Base-by-base conservation (phyloP, 257 asterid genomes). In the Striga asiatica region DNA sequence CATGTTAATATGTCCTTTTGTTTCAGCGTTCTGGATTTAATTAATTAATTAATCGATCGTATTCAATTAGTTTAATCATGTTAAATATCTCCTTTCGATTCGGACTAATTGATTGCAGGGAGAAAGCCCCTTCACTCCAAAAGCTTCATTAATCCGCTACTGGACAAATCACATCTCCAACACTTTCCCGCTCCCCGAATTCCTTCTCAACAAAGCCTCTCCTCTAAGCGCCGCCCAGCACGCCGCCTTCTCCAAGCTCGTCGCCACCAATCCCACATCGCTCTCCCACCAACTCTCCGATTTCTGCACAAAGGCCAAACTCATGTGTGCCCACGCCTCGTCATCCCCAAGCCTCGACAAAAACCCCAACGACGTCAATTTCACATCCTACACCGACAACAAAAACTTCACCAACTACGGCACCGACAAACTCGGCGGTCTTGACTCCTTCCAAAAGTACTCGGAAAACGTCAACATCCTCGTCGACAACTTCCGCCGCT, bases 361-460 rank as follows among this genome's bases (percentile, higher is more conserved):
- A 43, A 89, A 85, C 67, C 19, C 16, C 23, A 34, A 34, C 6
- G 54, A 85, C 17, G 88, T 65, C 6, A 70, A 78, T 34, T 85
- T 85, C 58, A 68, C 61, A 22, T 1, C 48, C 6, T 85, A 85
- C 49, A 0, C n/a, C 21, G 0, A 8, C 1, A 12, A 14, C 49
- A 58, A 52, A 61, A 89, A 85, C 60, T 89, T 89, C 76, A 79
- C 91, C 63, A 81, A 81, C 69, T 89, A 83, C 69, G 97, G 93
- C 61, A 61, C 76, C 17, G 55, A 46, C 5, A 67, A 64, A 8
- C 45, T 62, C 54, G 93, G 89, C 2, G 84, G 83, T 6, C 19
- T 9, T 0, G 93, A 89, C 50, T 50, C 71, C 0, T 89, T 89
- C 80, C 58, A 58, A 34, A 66, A 68, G 50, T 89, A 85, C 61